Evolutionary conservation across 768 basidiomycete genomes (phyloP), one percentile per base, ranked within the genome.

Genomic region (Suillus sp.): DNA sequence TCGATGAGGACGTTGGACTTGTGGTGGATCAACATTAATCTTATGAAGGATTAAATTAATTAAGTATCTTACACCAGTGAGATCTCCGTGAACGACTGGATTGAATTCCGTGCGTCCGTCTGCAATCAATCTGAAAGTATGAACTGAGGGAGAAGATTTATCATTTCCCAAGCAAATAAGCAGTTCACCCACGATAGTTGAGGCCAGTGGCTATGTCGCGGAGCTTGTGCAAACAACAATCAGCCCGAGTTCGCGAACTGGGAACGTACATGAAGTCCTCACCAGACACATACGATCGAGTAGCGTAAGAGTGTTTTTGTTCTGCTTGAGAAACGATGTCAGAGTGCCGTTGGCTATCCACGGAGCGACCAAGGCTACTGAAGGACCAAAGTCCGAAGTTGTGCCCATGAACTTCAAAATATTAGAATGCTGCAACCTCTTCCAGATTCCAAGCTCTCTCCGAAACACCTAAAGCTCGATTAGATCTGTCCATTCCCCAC

Each of bases 401-500:
- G 64, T 53, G 9, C 71, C 67, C 25, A 58, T 60, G 35, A 69
- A 64, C 7, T 64, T 64, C 11, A 71, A 37, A 27, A 72, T 63
- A 58, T 69, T 71, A 22, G 47, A 53, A 61, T 72, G 68, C 5
- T 48, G 22, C 18, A 71, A 59, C 42, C 57, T 20, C 51, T 57
- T 63, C 71, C 71, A 72, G 20, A 69, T 68, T 20, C 61, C 59
- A 14, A 72, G 62, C 57, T 70, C 70, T 20, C 65, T 65, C 34
- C 62, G 62, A 27, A 71, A 60, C 27, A 65, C 32, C 70, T 71
- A 10, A 22, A 22, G 2, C 11, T 47, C 10, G 13, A 25, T 22
- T 6, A 25, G 22, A 47, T 47, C 22, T 13, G 22, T 50, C 45
- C 10, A 16, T 45, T 60, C 25, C 47, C 38, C 27, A 13, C 45